These are phyloP conservation scores for Pezicula rhizophila DNA, from an alignment of 2,329 filamentous ascomycete genomes.

Conservation along the genomic window DNA sequence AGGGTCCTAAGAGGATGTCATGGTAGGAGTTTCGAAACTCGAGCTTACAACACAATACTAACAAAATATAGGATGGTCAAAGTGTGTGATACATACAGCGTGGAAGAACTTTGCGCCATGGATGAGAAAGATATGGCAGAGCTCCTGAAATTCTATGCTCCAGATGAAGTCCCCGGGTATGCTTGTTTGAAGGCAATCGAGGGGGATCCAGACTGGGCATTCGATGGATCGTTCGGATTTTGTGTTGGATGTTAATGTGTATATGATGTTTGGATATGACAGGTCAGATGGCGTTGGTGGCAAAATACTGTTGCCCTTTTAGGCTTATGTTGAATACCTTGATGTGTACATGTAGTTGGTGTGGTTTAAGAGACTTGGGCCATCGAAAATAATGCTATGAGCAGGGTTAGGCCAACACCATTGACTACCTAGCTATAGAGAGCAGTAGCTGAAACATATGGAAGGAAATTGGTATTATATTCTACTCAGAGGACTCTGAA, in stretches of 20 bases:
- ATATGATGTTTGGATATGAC: slow-evolving; percentile 1
- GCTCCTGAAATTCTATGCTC: slow-evolving; percentile 68
- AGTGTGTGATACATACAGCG: slow-evolving; percentile 80
- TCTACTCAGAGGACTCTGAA: too few relatives aligned
- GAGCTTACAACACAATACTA: slow-evolving; percentile 19
- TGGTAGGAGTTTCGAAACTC: slow-evolving; percentile 50
- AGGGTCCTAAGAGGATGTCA: slow-evolving; percentile 82
- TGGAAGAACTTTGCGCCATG: slow-evolving; percentile 80
- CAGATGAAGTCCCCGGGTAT: slow-evolving; percentile 48
- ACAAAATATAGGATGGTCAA: slow-evolving; percentile 68
- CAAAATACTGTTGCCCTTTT: neutral
- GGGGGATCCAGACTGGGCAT: slow-evolving; percentile 17
- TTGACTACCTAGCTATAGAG: too few relatives aligned
- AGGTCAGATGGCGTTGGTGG: neutral
- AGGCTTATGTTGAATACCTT: too few relatives aligned
- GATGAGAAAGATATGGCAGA: slow-evolving; percentile 78
- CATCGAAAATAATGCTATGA: too few relatives aligned
- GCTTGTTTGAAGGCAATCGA: slow-evolving; percentile 51
- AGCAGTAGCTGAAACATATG: too few relatives aligned
- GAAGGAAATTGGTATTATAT: too few relatives aligned
- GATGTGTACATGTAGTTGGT: too few relatives aligned
- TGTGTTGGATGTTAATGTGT: slow-evolving; percentile 23
- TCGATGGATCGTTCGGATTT: slow-evolving; percentile 29
- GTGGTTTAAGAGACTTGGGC: too few relatives aligned
- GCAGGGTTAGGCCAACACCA: too few relatives aligned